These are phyloP conservation scores for Alternaria burnsii DNA, from an alignment of 2,329 filamentous ascomycete genomes.

Conservation along the genomic window DNA sequence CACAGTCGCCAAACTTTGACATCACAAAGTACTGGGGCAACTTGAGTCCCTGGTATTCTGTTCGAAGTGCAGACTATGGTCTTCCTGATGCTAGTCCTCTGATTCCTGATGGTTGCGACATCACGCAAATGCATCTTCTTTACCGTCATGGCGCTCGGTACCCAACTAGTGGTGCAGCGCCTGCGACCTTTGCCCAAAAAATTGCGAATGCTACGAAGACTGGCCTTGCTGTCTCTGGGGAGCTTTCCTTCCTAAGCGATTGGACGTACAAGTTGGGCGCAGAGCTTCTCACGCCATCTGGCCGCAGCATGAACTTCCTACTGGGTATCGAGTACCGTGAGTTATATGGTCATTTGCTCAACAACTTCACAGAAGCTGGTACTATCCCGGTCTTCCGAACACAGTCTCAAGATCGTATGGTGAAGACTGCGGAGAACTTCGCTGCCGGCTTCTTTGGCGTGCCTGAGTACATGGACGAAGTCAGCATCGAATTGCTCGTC, in stretches of 20 bases:
- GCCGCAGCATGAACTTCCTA: constrained; percentile 51
- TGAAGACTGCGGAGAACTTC: constrained; percentile 45
- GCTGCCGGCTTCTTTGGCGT: constrained; percentile 46
- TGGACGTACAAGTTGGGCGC: constrained; percentile 45
- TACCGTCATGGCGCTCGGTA: constrained; percentile 45
- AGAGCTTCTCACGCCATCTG: constrained; percentile 42
- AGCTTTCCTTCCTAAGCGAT: constrained; percentile 35
- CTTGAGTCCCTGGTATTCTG: constrained; percentile 41
- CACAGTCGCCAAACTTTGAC: constrained; percentile 32
- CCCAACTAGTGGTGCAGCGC: constrained; percentile 38
- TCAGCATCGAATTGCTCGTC: constrained; percentile 43
- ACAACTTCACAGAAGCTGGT: constrained; percentile 53
- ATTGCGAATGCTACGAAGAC: constrained; percentile 37
- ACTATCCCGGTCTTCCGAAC: constrained; percentile 52
- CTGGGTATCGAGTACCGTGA: constrained; percentile 54
- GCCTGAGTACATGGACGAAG: constrained; percentile 39
- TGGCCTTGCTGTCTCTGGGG: constrained; percentile 34
- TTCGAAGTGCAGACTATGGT: constrained; percentile 40
- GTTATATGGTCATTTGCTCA: constrained; percentile 55
- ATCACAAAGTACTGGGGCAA: constrained; percentile 45
- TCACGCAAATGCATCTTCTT: constrained; percentile 41
- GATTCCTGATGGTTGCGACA: constrained; percentile 35
- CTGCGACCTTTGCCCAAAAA: constrained; percentile 36
- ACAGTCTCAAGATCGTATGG: constrained; percentile 44
- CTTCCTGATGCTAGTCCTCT: constrained; percentile 38